Evolutionary conservation across 257 asterid genomes (phyloP).

Genomic region (Primulina eburnea): DNA sequence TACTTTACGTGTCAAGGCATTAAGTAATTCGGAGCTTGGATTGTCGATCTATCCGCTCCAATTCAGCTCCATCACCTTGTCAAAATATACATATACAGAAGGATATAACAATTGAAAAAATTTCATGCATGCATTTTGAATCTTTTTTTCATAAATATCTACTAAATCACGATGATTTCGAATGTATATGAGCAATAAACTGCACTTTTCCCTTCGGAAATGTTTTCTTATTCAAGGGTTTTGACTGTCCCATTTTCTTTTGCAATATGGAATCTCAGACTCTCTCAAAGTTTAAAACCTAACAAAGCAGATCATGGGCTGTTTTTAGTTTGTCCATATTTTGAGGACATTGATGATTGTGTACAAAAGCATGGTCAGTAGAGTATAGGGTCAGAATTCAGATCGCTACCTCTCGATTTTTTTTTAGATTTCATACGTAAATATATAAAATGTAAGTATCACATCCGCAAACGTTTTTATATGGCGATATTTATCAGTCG

Average conservation of each 20-base stretch:
- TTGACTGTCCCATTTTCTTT: neutral
- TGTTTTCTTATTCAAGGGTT: neutral
- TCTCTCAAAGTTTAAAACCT: neutral
- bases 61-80: neutral
- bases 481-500: neutral
- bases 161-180: neutral
- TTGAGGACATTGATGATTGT: neutral
- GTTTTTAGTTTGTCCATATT: neutral
- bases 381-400: neutral
- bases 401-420: neutral
- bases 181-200: neutral
- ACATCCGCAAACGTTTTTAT: neutral
- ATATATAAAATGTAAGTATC: neutral
- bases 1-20: neutral
- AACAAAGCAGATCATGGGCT: neutral
- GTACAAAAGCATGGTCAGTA: neutral
- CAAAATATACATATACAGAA: neutral
- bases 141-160: neutral
- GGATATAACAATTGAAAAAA: too few relatives aligned
- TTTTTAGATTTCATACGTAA: neutral
- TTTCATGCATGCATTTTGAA: neutral
- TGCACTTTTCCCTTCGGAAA: neutral
- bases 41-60: neutral
- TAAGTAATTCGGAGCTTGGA: neutral
- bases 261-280: neutral